A percentile compares a stretch with the other conserved stretches of the same genome.
These are phyloP conservation scores for Nakazawaea molendinolei DNA, from an alignment of 805 yeast genomes.

Conservation along the genomic window DNA sequence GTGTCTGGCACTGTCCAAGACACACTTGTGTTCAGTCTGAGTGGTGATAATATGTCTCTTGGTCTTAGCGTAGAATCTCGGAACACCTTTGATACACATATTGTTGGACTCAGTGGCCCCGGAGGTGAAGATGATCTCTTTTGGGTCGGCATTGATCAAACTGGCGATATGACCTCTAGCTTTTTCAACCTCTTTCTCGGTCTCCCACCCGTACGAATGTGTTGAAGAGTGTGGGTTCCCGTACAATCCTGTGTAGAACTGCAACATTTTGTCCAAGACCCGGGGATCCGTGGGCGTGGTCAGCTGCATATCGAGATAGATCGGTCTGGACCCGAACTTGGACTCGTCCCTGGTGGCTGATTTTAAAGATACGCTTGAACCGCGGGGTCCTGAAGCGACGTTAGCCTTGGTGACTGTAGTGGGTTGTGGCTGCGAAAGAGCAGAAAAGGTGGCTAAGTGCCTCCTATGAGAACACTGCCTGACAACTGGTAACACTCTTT, in stretches of 20 bases:
- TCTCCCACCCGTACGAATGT: constrained; percentile 98
- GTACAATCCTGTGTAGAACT: constrained; percentile 83
- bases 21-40: constrained; percentile 98
- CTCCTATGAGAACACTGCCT: neutral
- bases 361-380: constrained; percentile 38
- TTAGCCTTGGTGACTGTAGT: constrained; percentile 17
- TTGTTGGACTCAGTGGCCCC: constrained; percentile 98
- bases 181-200: constrained; percentile 82
- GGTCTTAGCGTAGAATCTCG: constrained; percentile 82
- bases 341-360: constrained; percentile 38
- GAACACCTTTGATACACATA: constrained; percentile 92
- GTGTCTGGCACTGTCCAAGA: constrained; percentile 91
- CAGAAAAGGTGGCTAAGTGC: neutral
- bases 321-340: constrained; percentile 72
- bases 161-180: constrained; percentile 81
- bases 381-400: constrained; percentile 33
- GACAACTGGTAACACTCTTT: constrained; percentile 2
- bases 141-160: constrained; percentile 87
- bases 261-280: constrained; percentile 82
- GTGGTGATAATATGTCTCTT: constrained; percentile 93
- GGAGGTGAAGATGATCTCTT: constrained; percentile 92
- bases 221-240: constrained; percentile 98
- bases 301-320: constrained; percentile 95
- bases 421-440: constrained; percentile 6
- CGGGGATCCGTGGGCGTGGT: constrained; percentile 98